Evolutionary conservation across 129 eudicot genomes (phyloP).

Genomic region (Helianthus annuus): DNA sequence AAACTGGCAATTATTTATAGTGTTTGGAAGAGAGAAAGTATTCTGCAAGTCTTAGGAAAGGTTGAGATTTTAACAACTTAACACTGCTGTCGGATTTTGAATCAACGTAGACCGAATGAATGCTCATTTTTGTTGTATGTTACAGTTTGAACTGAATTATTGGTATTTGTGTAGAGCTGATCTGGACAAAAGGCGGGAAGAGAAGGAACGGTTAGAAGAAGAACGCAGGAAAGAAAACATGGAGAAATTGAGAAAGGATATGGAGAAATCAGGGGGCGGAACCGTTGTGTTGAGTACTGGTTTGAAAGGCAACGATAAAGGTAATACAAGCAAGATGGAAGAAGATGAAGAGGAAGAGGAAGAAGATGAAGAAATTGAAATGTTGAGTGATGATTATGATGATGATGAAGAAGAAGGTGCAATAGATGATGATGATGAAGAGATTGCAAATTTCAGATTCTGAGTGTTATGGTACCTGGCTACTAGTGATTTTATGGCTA

Average conservation of each 20-base stretch:
- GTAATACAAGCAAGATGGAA: conserved; percentile 38
- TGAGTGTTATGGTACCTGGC: conserved; percentile 20
- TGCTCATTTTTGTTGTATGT: neutral
- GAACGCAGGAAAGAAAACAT: conserved; percentile 81
- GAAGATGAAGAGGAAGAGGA: conserved; percentile 58
- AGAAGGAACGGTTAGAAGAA: conserved; percentile 77
- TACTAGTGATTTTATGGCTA: neutral
- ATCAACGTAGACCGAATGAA: too few relatives aligned
- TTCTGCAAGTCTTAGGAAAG: neutral
- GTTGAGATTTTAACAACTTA: too few relatives aligned
- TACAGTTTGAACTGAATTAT: neutral
- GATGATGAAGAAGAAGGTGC: conserved; percentile 31
- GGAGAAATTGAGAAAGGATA: conserved; percentile 91
- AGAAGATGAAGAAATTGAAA: conserved; percentile 44
- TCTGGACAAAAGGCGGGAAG: conserved; percentile 72
- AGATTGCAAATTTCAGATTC: conserved; percentile 49
- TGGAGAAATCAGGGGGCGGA: conserved; percentile 82
- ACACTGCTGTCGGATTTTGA: too few relatives aligned
- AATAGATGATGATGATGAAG: conserved; percentile 26
- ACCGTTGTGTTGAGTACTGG: conserved; percentile 84
- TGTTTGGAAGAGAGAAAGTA: too few relatives aligned
- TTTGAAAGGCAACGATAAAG: conserved; percentile 54
- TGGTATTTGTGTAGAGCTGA: conserved; percentile 55
- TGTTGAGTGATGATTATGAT: conserved; percentile 43
- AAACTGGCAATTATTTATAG: too few relatives aligned